Percentiles rank a stretch among this genome's conserved stretches.
Evolutionary conservation across 306 rosid genomes (phyloP).

Genomic region (Ammopiptanthus mongolicus): DNA sequence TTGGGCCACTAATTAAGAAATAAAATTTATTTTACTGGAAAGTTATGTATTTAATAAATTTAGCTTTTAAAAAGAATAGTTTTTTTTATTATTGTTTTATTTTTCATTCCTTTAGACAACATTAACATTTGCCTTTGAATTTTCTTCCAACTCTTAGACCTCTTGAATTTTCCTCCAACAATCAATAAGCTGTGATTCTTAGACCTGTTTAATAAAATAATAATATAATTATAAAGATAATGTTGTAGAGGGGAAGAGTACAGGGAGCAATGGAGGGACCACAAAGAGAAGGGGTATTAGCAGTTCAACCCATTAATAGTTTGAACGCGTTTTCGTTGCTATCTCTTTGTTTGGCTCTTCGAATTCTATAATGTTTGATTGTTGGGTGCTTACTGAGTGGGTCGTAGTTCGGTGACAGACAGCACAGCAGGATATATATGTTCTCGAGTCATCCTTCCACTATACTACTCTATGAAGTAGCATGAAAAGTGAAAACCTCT

Average conservation of each 20-base stretch:
- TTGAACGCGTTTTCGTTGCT: slow-evolving; percentile 23
- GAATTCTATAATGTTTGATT: neutral
- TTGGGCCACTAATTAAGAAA: neutral
- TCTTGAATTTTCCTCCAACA: neutral
- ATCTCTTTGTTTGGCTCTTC: slow-evolving; percentile 1
- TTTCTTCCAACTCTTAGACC: too few relatives aligned
- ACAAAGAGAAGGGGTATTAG: neutral
- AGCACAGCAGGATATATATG: neutral
- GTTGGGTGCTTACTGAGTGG: slow-evolving; percentile 28
- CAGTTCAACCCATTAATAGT: slow-evolving; percentile 7
- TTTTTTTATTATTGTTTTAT: too few relatives aligned
- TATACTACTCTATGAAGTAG: neutral
- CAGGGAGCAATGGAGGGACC: slow-evolving; percentile 19
- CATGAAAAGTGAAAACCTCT: neutral
- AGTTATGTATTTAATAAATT: too few relatives aligned
- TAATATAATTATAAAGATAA: neutral
- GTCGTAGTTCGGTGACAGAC: slow-evolving; percentile 35
- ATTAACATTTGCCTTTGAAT: too few relatives aligned
- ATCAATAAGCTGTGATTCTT: neutral
- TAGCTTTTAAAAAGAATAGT: too few relatives aligned
- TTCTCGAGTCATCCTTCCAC: slow-evolving; percentile 36
- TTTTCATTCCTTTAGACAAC: too few relatives aligned
- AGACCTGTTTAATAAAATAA: neutral
- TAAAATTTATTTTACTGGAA: too few relatives aligned
- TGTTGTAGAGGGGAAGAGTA: neutral